Evolutionary conservation across 2,329 filamentous ascomycete species (phyloP), one percentile per base, ranked within the genome.

Genomic region (Akanthomyces uredinophilus): DNA sequence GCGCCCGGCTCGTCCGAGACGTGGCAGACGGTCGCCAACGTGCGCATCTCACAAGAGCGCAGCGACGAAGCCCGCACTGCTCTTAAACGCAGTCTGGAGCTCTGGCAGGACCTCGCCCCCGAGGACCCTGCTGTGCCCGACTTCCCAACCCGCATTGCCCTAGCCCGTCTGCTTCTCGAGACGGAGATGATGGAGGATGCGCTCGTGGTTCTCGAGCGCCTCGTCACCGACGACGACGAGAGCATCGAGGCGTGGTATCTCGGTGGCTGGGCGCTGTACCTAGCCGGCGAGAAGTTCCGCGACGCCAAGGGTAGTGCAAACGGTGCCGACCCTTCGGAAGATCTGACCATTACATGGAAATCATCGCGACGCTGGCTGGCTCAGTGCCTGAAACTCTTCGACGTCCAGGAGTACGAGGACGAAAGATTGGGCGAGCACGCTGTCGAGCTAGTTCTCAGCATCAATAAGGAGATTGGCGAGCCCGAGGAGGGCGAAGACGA

Each of bases 191-290:
- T 96, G 74, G 83, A 89, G 56, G 89, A 94, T 65, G 94, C 95
- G 0, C 84, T 96, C 63, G 85, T 90, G 62, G 92, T 98, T 3
- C 79, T 97, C 60, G 91, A 96, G 72, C 82, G 91, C 60, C 79
- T 99, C 59, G 86, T 96, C 44, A 81, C 84, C 41, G 95, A 99
- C 72, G 94, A 99, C 67, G 96, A 99, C 72, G 84, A 90, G 71
- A 96, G 94, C 73, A 90, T 99, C 22, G 95, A 99, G 76, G 90
- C 91, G 20, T 97, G 93, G 92, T 99, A 99, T 77, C 82, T 99
- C 5, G 95, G 95, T 49, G 96, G 95, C 4, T 98, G 94, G 91
- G 93, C 92, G 68, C 82, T 96, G 67, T 91, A 92, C 72, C 83
- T 96, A 63, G 79, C 90, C 65, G 90, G 89, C 13, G 84, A 90